Evolutionary conservation across 352 stramenopile genomes (phyloP), one percentile per base, ranked within the genome.

Genomic region (Halophytophthora batemanensis): DNA sequence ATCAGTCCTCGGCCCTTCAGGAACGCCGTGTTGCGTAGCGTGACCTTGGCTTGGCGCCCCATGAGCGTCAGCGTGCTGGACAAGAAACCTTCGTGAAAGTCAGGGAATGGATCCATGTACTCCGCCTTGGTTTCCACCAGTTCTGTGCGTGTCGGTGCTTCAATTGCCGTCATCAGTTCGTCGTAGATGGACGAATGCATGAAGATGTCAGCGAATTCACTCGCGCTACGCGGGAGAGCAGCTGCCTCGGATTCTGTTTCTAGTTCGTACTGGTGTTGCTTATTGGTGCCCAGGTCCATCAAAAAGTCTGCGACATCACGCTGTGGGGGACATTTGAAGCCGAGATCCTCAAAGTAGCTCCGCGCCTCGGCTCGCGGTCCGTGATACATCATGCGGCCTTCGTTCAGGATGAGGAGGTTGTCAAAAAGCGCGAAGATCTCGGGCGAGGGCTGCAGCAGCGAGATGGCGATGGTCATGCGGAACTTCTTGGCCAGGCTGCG

Each of bases 371-470:
- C 55, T 63, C 66, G 64, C 50, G 84, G 52, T 82, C 69, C 54
- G 90, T 69, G 66, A 56, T 96, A 98, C 50, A 98, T 87, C 12
- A 98, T 57, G 18, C 77, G 54, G 19, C 94, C 93, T 22, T 96
- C 72, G 61, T 90, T 90, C 37, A 98, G 43, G n/a, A 98, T 59
- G 37, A 97, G 79, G 3, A 98, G 55, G 47, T 98, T 78, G 63
- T 98, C 94, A 59, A 98, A 98, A 15, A 98, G 68, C 4, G 74
- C 71, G 33, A 96, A 94, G 3, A 96, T 89, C 68, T 98, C 93
- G 5, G 94, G 94, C 11, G 92, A 77, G 23, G 93, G 93, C 69
- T 98, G 74, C 13, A 97, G 62, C 35, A 98, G 66, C 7, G 86
- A 82, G 17, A 97, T 78, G 8, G 90, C 76, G 3, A 75, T 37